Evolutionary conservation across 805 yeast genomes (phyloP).

Genomic region (Jamesozyma jinghongensis): DNA sequence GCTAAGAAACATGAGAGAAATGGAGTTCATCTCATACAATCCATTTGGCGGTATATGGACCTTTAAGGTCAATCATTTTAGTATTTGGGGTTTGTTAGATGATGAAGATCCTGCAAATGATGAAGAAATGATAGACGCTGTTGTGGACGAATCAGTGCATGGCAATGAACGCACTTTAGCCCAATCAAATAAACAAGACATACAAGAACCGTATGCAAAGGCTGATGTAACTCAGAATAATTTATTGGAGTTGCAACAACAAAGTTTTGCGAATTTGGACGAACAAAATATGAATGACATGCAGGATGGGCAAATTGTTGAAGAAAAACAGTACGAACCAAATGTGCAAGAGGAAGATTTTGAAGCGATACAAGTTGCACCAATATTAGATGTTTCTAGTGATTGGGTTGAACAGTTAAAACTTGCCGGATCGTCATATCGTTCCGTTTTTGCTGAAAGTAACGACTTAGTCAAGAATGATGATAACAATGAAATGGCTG

Average conservation of each 20-base stretch:
- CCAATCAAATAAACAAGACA: slow-evolving; percentile 5
- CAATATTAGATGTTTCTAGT: slow-evolving; percentile 41
- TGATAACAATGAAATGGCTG: slow-evolving; percentile 7
- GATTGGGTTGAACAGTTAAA: slow-evolving; percentile 61
- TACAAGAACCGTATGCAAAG: neutral
- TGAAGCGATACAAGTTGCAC: slow-evolving; percentile 36
- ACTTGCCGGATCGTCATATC: slow-evolving; percentile 32
- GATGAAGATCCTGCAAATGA: slow-evolving; percentile 54
- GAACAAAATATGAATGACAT: neutral
- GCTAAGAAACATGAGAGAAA: slow-evolving; percentile 51
- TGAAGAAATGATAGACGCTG: slow-evolving; percentile 32
- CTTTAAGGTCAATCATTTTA: slow-evolving; percentile 81
- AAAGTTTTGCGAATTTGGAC: slow-evolving; percentile 1
- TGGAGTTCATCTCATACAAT: slow-evolving; percentile 73
- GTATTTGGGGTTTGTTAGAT: slow-evolving; percentile 84
- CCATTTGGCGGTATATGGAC: slow-evolving; percentile 69
- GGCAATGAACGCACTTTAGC: slow-evolving; percentile 8
- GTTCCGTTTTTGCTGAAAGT: slow-evolving; percentile 28
- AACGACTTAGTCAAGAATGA: neutral
- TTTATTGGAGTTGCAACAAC: slow-evolving; percentile 5
- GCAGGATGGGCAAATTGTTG: slow-evolving; percentile 6
- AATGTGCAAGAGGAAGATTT: slow-evolving; percentile 41
- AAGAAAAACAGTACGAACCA: slow-evolving; percentile 65
- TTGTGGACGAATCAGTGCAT: slow-evolving; percentile 1
- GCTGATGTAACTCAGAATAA: slow-evolving; percentile 5